Percentiles rank a stretch among this genome's conserved stretches.
phyloP scores from a whole-genome alignment of 495 filamentous ascomycete species.

The Evansstolkia leycettana region DNA sequence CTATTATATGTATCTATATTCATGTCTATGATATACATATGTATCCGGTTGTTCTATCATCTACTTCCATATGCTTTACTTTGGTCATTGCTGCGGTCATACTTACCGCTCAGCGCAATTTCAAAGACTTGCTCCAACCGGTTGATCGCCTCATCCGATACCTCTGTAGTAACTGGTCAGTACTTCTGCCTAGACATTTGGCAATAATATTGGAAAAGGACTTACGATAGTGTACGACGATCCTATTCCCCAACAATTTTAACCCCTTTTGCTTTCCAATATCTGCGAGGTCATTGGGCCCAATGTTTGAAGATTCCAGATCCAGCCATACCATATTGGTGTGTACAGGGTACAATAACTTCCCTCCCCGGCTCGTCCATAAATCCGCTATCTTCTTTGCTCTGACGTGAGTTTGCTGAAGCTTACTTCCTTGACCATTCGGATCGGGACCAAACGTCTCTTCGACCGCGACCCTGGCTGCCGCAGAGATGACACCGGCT shows the following conservation, averaged over 20 bases:
- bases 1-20: no score
- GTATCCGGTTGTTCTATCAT: no score
- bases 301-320: slow-evolving; percentile 39
- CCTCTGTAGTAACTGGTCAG: slow-evolving; percentile 28
- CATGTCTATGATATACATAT: no score
- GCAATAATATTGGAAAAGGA: not conserved
- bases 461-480: slow-evolving; percentile 35
- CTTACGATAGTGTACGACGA: slow-evolving; percentile 39
- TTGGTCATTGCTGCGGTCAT: slow-evolving; percentile 21
- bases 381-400: slow-evolving; percentile 52
- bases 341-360: slow-evolving; percentile 37
- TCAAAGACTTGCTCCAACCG: slow-evolving; percentile 31
- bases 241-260: slow-evolving; percentile 22
- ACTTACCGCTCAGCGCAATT: slow-evolving; percentile 23
- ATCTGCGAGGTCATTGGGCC: slow-evolving; percentile 27
- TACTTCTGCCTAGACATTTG: not conserved
- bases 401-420: slow-evolving; percentile 46
- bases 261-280: slow-evolving; percentile 29
- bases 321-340: slow-evolving; percentile 96
- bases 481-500: slow-evolving; percentile 37
- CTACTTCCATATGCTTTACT: slow-evolving; percentile 29
- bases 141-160: slow-evolving; percentile 29
- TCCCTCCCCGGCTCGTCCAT: slow-evolving; percentile 47
- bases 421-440: slow-evolving; percentile 49
- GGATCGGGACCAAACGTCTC: slow-evolving; percentile 50